These are phyloP conservation scores for Megacollybia marginata DNA, from an alignment of 768 basidiomycete species.

Conservation along the genomic window DNA sequence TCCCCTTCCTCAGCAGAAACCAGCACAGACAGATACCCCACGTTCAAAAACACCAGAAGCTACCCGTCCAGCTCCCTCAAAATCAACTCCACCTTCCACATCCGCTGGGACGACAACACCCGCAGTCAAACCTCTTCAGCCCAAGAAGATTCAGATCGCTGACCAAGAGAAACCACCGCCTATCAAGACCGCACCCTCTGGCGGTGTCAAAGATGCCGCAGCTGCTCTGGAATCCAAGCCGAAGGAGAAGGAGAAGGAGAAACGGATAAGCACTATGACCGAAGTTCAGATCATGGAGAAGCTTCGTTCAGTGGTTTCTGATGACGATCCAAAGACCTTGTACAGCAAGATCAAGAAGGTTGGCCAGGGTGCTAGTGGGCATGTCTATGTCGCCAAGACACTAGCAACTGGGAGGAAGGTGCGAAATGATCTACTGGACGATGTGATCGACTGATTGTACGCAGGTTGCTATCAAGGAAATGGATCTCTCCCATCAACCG, in stretches of 20 bases:
- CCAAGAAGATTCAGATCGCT: conserved; percentile 68
- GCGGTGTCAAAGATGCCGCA: conserved; percentile 44
- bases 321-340: conserved; percentile 79
- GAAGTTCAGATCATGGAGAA: conserved; percentile 99
- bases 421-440: too few relatives aligned
- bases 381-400: conserved; percentile 96
- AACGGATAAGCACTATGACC: conserved; percentile 92
- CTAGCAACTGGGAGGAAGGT: conserved; percentile 69
- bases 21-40: conserved; percentile 1
- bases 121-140: conserved; percentile 69
- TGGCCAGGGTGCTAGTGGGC: conserved; percentile 95
- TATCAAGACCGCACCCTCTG: conserved; percentile 17
- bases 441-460: too few relatives aligned
- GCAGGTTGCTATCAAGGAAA: conserved; percentile 90
- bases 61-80: conserved; percentile 38
- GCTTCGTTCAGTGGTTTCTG: conserved; percentile 78
- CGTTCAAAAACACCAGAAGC: conserved; percentile 15
- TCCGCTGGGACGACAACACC: conserved; percentile 45
- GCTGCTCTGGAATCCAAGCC: conserved; percentile 62
- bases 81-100: conserved; percentile 32
- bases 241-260: conserved; percentile 76
- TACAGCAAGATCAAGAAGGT: conserved; percentile 99
- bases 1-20: conserved; percentile 18
- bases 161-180: conserved; percentile 41
- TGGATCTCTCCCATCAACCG: conserved; percentile 93